phyloP scores from a whole-genome alignment of 1,284 basidiomycete genomes.

The Ustilago sp. region DNA sequence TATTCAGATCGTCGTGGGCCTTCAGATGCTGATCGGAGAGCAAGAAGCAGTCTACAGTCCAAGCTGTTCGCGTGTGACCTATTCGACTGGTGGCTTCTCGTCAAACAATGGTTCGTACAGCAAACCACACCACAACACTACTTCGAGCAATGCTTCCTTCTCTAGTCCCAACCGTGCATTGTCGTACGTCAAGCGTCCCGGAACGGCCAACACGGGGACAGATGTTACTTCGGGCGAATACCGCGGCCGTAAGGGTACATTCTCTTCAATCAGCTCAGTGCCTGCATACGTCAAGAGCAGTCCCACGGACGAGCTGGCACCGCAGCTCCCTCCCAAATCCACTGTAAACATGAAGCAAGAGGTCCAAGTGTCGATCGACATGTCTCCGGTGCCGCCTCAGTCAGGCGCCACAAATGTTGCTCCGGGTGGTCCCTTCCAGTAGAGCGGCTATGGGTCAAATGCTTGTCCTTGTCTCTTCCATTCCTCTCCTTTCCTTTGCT shows the following conservation, averaged over 20 bases:
- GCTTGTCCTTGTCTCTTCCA: neutral
- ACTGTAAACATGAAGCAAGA: conserved; percentile 15
- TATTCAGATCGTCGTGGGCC: conserved; percentile 37
- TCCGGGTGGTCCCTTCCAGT: conserved; percentile 1
- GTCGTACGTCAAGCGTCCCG: conserved; percentile 41
- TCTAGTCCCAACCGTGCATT: neutral
- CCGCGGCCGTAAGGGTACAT: conserved; percentile 15
- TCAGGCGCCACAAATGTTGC: neutral
- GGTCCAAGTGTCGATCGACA: conserved; percentile 28
- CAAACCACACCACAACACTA: conserved; percentile 12
- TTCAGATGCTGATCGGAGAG: conserved; percentile 49
- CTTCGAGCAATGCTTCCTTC: conserved; percentile 15
- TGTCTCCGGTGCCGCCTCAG: conserved; percentile 7
- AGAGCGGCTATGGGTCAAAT: neutral
- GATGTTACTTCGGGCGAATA: conserved; percentile 1
- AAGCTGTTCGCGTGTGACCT: conserved; percentile 18
- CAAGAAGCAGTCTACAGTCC: conserved; percentile 51
- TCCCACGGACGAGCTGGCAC: conserved; percentile 5
- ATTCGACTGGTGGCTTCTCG: conserved; percentile 9
- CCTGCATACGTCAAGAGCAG: conserved; percentile 23
- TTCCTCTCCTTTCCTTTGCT: neutral
- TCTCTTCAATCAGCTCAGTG: conserved; percentile 26
- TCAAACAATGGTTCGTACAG: conserved; percentile 11
- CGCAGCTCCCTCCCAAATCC: conserved; percentile 16
- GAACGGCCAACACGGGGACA: conserved; percentile 20